Evolutionary conservation across 2,329 filamentous ascomycete genomes (phyloP).

Genomic region (Pestalotiopsis sp.): DNA sequence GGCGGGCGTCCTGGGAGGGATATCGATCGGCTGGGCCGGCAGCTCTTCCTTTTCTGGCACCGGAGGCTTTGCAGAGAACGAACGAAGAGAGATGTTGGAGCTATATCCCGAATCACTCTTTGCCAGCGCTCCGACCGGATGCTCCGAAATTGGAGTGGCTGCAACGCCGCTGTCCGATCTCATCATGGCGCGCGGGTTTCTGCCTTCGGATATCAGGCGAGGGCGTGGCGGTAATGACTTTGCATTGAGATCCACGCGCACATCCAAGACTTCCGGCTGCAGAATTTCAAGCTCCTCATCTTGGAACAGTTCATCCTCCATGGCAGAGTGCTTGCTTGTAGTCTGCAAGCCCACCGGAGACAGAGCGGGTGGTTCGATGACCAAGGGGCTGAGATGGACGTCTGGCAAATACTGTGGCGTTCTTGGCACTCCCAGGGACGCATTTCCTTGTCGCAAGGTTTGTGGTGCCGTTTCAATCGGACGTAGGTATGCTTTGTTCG

Average conservation of each 20-base stretch:
- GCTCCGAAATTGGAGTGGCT: conserved; percentile 46
- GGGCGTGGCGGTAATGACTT: conserved; percentile 36
- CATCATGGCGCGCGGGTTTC: conserved; percentile 27
- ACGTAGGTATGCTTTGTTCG: background rate
- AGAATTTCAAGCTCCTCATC: conserved; percentile 35
- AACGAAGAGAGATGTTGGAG: conserved; percentile 60
- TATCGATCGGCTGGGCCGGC: conserved; percentile 16
- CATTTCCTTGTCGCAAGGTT: background rate
- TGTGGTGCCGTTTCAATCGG: background rate
- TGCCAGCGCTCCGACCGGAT: conserved; percentile 46
- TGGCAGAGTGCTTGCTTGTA: conserved; percentile 50
- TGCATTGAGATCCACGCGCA: conserved; percentile 42
- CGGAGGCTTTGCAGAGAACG: conserved; percentile 41
- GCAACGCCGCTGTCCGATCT: conserved; percentile 54
- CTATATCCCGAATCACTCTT: conserved; percentile 66
- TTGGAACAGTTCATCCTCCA: conserved; percentile 52
- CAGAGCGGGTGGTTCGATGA: conserved; percentile 32
- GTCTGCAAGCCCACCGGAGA: conserved; percentile 39
- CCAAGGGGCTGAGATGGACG: conserved; percentile 30
- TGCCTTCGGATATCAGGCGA: conserved; percentile 20
- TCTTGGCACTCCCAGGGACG: background rate
- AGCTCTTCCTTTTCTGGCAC: conserved; percentile 26
- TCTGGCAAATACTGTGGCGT: conserved; percentile 2
- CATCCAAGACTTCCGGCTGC: conserved; percentile 26
- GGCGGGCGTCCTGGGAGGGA: background rate